Evolutionary conservation across 78 protist species (phyloP).

Genomic region (Chrysochromulina parva): DNA sequence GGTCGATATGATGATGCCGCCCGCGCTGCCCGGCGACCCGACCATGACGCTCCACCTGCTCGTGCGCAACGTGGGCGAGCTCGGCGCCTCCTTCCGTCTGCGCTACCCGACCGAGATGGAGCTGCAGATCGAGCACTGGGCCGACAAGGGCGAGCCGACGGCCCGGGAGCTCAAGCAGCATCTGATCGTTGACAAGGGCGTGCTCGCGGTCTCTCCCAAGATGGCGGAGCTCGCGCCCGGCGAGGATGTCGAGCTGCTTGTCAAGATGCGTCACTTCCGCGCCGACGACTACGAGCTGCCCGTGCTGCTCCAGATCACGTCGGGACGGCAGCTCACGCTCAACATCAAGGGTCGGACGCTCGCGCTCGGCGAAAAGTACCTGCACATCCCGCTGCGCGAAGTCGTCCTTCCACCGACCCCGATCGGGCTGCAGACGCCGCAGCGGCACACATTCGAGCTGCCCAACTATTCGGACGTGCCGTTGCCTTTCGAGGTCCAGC

Average conservation of each 20-base stretch:
- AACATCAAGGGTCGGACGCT: not conserved
- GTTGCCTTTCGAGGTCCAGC: not conserved
- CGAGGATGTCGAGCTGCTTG: not conserved
- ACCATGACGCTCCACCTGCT: not conserved
- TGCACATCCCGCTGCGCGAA: not conserved
- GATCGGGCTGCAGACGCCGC: not conserved
- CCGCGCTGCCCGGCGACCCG: not conserved
- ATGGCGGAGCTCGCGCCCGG: not conserved
- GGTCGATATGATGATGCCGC: not conserved
- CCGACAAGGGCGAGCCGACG: not conserved
- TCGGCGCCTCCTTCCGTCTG: not conserved
- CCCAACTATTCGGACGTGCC: not conserved
- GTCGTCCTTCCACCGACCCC: not conserved
- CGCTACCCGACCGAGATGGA: not conserved
- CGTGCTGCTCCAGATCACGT: not conserved
- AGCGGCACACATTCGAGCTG: not conserved
- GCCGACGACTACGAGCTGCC: not conserved
- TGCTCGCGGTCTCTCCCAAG: not conserved
- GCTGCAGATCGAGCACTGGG: slow-evolving; percentile 7
- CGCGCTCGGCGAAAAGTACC: not conserved
- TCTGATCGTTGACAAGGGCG: not conserved
- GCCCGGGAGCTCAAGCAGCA: not conserved
- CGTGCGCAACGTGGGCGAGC: not conserved
- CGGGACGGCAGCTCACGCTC: not conserved
- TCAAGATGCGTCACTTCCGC: not conserved